Evolutionary conservation across 768 basidiomycete genomes (phyloP).

Genomic region (Termitomyces heimii): DNA sequence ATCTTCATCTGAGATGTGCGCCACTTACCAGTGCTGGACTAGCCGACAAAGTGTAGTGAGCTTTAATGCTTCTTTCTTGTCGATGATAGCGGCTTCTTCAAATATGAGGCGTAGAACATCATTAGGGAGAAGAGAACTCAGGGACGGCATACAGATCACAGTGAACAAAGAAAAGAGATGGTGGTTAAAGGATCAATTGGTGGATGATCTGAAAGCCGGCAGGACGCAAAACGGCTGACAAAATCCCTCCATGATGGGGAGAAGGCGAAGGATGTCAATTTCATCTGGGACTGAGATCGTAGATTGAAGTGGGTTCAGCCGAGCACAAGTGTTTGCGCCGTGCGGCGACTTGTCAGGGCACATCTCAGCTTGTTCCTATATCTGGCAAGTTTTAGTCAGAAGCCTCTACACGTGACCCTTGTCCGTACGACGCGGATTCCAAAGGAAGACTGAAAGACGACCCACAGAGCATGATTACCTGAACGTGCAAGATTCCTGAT

Average conservation of each 20-base stretch:
- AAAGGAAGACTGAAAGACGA: neutral
- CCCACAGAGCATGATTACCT: too few relatives aligned
- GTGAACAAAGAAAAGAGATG: neutral
- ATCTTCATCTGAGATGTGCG: neutral
- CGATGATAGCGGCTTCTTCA: slow-evolving; percentile 24
- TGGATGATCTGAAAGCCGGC: neutral
- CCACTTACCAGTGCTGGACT: slow-evolving; percentile 26
- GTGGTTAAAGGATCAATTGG: slow-evolving; percentile 9
- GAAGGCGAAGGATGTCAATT: neutral
- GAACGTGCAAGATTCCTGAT: neutral
- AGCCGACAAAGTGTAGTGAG: slow-evolving; percentile 25
- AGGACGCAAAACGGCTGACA: neutral
- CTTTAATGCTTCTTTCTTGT: slow-evolving; percentile 24
- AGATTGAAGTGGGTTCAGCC: slow-evolving; percentile 2
- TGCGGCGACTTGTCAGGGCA: neutral
- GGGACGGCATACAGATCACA: slow-evolving; percentile 1
- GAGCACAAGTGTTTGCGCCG: neutral
- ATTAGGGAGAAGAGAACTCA: slow-evolving; percentile 21
- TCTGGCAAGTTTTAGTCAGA: slow-evolving; percentile 1
- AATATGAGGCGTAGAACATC: slow-evolving; percentile 32
- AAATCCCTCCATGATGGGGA: neutral
- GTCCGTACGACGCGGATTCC: slow-evolving; percentile 5
- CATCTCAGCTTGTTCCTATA: neutral
- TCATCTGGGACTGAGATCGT: neutral
- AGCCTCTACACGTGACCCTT: neutral